Evolutionary conservation across 176 grass and related monocot genomes (phyloP).

Genomic region (Leersia perrieri): DNA sequence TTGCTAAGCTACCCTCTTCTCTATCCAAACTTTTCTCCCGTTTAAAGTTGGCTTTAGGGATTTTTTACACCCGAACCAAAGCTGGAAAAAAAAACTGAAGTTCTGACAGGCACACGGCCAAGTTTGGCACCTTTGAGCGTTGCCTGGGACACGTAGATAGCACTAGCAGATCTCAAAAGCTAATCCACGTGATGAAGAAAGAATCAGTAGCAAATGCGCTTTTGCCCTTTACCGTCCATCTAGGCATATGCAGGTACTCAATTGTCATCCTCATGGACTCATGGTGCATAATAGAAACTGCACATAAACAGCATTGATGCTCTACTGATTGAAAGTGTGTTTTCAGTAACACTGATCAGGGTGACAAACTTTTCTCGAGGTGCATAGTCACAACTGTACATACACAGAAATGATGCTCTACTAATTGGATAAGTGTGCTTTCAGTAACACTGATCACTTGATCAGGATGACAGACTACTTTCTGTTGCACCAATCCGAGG

Average conservation of each 20-base stretch:
- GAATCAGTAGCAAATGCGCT: not conserved
- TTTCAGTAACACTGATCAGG: not conserved
- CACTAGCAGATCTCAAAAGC: not conserved
- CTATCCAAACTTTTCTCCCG: not conserved
- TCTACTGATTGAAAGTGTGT: not conserved
- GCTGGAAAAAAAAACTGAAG: not conserved
- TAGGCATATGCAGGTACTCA: not conserved
- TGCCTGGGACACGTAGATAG: not conserved
- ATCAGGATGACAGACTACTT: not conserved
- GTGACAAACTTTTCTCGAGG: not conserved
- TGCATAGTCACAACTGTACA: not conserved
- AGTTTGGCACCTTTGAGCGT: not conserved
- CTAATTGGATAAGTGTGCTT: not conserved
- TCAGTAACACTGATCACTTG: not conserved
- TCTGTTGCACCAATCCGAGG: not conserved
- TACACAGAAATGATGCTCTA: not conserved
- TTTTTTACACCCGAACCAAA: not conserved
- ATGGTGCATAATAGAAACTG: not conserved
- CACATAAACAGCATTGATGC: not conserved
- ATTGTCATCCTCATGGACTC: not conserved
- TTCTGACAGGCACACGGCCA: not conserved
- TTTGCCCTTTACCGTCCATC: slow-evolving; percentile 4
- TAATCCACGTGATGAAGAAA: not conserved
- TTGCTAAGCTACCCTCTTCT: not conserved
- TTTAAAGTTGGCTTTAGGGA: not conserved